Conservation (phyloP, 2,329 filamentous ascomycete species). For the Epicoccum sorghinum region DNA sequence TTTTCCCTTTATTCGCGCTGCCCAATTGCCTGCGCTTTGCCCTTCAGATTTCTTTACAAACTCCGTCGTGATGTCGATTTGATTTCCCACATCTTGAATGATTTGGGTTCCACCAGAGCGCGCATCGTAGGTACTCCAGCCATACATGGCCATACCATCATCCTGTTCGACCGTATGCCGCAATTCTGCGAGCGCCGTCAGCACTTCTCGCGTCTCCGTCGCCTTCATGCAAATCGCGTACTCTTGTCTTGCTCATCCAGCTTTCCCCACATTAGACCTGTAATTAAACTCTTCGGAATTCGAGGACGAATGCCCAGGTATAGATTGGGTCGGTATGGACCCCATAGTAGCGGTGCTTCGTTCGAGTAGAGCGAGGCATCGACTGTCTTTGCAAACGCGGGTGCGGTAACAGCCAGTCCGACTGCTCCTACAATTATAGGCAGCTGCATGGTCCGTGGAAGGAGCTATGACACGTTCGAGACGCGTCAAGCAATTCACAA, state of each 20-base stretch:
- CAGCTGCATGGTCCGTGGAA: slow-evolving; percentile 23
- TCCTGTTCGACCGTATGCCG: slow-evolving; percentile 94
- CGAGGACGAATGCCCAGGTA: slow-evolving; percentile 90
- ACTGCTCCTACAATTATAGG: slow-evolving; percentile 21
- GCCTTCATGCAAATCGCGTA: slow-evolving; percentile 53
- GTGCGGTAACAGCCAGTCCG: slow-evolving; percentile 21
- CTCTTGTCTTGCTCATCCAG: slow-evolving; percentile 79
- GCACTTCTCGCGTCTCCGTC: not conserved
- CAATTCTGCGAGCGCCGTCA: slow-evolving; percentile 57
- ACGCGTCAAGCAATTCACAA: slow-evolving; percentile 8
- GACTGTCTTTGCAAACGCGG: slow-evolving; percentile 12
- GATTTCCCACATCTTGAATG: slow-evolving; percentile 85
- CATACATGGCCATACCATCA: slow-evolving; percentile 90
- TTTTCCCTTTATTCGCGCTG: slow-evolving; percentile 78
- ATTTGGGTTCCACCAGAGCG: slow-evolving; percentile 83
- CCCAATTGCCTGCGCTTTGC: slow-evolving; percentile 87
- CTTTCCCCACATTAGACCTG: slow-evolving; percentile 86
- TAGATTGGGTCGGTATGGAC: slow-evolving; percentile 88
- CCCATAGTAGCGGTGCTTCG: slow-evolving; percentile 92
- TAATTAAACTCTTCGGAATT: slow-evolving; percentile 77
- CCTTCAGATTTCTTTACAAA: slow-evolving; percentile 91
- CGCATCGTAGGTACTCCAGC: slow-evolving; percentile 95
- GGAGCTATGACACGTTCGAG: slow-evolving; percentile 13
- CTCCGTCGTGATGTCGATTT: slow-evolving; percentile 84
- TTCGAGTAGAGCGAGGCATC: slow-evolving; percentile 23